A percentile compares a stretch with the other conserved stretches of the same genome.
Conservation (phyloP, 495 filamentous ascomycete species). For the Xylaria castorea region DNA sequence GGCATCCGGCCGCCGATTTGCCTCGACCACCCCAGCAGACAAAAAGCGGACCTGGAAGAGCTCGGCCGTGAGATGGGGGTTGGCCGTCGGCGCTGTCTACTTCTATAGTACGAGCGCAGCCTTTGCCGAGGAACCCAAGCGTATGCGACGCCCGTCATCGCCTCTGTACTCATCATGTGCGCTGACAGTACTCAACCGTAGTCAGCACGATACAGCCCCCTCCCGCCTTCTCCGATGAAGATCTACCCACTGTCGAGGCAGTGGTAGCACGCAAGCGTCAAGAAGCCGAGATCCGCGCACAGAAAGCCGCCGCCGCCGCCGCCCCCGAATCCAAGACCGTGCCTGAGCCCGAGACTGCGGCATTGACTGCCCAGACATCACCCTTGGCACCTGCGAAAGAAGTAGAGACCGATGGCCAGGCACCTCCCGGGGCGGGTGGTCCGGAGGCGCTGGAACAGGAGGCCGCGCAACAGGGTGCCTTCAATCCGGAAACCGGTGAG, state of each 20-base stretch:
- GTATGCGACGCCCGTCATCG: conserved; percentile 56
- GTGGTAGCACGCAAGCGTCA: conserved; percentile 59
- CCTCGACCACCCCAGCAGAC: conserved; percentile 68
- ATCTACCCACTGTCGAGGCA: conserved; percentile 57
- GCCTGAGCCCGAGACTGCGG: conserved; percentile 30
- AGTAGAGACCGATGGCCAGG: conserved; percentile 30
- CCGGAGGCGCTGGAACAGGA: conserved; percentile 76
- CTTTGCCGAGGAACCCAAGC: conserved; percentile 81
- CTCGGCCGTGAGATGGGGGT: conserved; percentile 70
- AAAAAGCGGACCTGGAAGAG: conserved; percentile 85
- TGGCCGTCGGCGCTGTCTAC: conserved; percentile 82
- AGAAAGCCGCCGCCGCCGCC: conserved; percentile 26
- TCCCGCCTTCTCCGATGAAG: conserved; percentile 51
- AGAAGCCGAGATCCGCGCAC: conserved; percentile 42
- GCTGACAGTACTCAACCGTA: conserved; percentile 27
- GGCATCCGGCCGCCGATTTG: conserved; percentile 62
- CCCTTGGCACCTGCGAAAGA: conserved; percentile 34
- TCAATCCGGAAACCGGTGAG: conserved; percentile 97
- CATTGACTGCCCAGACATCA: conserved; percentile 31
- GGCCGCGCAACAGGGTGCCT: conserved; percentile 84
- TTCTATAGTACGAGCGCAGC: conserved; percentile 89
- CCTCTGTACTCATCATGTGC: background rate
- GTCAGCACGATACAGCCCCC: conserved; percentile 47
- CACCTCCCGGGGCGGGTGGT: conserved; percentile 33
- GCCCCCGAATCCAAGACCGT: conserved; percentile 30